Evolutionary conservation across 73 alveolate species (phyloP).

Genomic region (Paramecium biaurelia): DNA sequence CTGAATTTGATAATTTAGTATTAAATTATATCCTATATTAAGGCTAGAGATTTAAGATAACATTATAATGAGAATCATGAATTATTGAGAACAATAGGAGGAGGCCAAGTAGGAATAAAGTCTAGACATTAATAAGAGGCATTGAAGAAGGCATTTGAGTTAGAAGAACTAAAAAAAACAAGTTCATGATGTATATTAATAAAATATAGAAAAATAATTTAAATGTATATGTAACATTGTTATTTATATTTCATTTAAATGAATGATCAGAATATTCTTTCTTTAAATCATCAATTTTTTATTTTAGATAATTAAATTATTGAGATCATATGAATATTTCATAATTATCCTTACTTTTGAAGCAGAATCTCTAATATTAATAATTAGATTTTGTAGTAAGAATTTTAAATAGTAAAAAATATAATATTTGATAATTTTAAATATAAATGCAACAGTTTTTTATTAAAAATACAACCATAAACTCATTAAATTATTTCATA

Average conservation of each 20-base stretch:
- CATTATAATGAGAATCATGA: constrained; percentile 73
- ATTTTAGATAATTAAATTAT: no score
- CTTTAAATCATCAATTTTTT: no score
- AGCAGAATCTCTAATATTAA: no score
- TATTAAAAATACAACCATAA: neutral
- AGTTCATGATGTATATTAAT: constrained; percentile 53
- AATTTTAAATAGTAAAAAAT: no score
- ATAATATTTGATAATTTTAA: neutral
- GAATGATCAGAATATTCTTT: no score
- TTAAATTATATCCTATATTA: neutral
- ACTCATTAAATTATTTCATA: neutral
- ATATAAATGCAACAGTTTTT: neutral
- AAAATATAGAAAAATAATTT: neutral
- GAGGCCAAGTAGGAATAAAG: constrained; percentile 66
- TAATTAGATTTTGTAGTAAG: no score
- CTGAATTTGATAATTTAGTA: constrained; percentile 74
- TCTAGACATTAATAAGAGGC: constrained; percentile 72
- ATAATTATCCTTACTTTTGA: no score
- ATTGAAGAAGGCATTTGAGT: constrained; percentile 65
- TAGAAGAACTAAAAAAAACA: constrained; percentile 79
- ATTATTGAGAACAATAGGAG: constrained; percentile 68
- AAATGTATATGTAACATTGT: neutral
- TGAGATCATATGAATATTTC: no score
- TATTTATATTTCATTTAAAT: neutral
- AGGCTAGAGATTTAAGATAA: constrained; percentile 46